Evolutionary conservation across 306 rosid species (phyloP), one percentile per base, ranked within the genome.

Genomic region (Luffa aegyptiaca): DNA sequence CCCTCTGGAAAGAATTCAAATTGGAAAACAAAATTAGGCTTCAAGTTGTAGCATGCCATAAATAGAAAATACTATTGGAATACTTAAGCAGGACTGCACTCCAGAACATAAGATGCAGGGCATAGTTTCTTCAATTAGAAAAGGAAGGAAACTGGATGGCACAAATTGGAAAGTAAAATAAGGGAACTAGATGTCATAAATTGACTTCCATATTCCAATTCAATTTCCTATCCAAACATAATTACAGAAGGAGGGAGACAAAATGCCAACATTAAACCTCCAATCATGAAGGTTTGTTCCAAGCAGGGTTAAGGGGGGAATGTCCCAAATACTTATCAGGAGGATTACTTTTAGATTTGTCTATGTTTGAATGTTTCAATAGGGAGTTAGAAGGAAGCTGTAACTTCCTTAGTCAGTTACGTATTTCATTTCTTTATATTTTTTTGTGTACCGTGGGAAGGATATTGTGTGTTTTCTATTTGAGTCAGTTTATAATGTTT

Each of bases 1-100:
- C 97, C 87, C 90, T 90, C 98, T 92, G 92, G 82, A 84, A 74
- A 51, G 7, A 74, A 79, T 78, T 35, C 51, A 79, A 52, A 14
- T 26, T 5, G 52, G 78, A 61, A 66, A 7, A 81, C n/a, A 66
- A 75, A 31, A 36, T 35, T 44, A 45, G 46, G 36, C 64, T 17
- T 55, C 45, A 77, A 49, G 26, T 77, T 42, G 42, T n/a, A 57
- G 63, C 42, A 58, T 57, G 14, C 16, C 53, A 77, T 41, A 14
- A 16, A 74, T 51, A 74, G 78, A 51, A 49, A 49, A 51, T 51
- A 33, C 57, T 13, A 33, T 74, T 51, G 46, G 42, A 49, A 33
- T 55, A 65, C 41, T 65, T 65, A 16, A 74, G 46, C 46, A 51
- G 10, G 21, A 48, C 8, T 51, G 51, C 26, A 74, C 14, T 74